These are phyloP conservation scores for Mimosa pudica DNA, from an alignment of 306 rosid species.

Conservation along the genomic window DNA sequence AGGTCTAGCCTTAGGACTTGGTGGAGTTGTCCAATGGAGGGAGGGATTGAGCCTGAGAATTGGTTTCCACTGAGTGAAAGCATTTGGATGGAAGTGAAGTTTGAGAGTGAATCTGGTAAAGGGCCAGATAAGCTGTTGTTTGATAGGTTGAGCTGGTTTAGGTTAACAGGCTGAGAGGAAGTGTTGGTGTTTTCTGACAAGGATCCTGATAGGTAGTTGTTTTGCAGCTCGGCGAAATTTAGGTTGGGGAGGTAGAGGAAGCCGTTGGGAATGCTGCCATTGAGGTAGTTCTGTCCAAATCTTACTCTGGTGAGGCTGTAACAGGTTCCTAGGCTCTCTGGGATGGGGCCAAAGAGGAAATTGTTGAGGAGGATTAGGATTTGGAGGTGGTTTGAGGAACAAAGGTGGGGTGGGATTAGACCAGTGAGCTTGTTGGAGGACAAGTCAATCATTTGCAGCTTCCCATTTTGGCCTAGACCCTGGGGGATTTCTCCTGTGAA, in stretches of 20 bases:
- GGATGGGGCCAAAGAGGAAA: conserved; percentile 82
- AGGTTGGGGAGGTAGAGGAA: conserved; percentile 75
- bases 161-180: conserved; percentile 51
- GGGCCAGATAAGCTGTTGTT: conserved; percentile 74
- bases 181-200: conserved; percentile 60
- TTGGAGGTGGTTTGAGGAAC: conserved; percentile 64
- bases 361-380: conserved; percentile 72
- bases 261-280: conserved; percentile 83
- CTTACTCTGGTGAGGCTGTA: conserved; percentile 71
- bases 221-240: conserved; percentile 67
- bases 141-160: conserved; percentile 74
- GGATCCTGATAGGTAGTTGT: conserved; percentile 73
- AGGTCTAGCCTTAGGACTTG: conserved; percentile 70
- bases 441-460: conserved; percentile 73
- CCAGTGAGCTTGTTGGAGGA: conserved; percentile 92
- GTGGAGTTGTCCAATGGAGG: conserved; percentile 64
- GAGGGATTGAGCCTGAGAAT: conserved; percentile 75
- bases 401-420: conserved; percentile 63
- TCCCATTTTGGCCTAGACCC: conserved; percentile 71
- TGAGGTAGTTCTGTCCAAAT: conserved; percentile 72
- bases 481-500: conserved; percentile 80
- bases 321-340: conserved; percentile 69
- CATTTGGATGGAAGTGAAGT: conserved; percentile 67
- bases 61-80: conserved; percentile 69
- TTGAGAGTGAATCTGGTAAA: conserved; percentile 65